Base-by-base conservation (phyloP, 192 early-diverging fungal genomes). In the Umbelopsis ramanniana region DNA sequence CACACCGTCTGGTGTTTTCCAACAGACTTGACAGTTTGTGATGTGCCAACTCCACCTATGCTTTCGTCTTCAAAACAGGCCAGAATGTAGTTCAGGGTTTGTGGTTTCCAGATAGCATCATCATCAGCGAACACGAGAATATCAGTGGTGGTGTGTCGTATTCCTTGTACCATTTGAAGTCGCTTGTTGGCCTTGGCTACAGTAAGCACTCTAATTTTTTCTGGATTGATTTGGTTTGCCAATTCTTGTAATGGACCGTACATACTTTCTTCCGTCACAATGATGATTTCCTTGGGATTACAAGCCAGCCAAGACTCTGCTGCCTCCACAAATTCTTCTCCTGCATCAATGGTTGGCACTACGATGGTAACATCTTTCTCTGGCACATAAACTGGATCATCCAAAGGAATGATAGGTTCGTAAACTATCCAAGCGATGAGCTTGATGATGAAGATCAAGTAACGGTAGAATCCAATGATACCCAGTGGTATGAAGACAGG, bases 331-430 rank as follows among this genome's bases (percentile, higher is more conserved):
- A 88, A 88, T 69, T 88, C 87, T 23, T 83, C 87, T 23, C 87
- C 87, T 0, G 87, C 85, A 74, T 89, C 87, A 67, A 89, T 89
- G 15, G 87, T 89, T 7, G 87, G 85, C 10, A 89, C 87, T 29
- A 88, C 23, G 53, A 89, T 88, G 17, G 87, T 89, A 9, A 89
- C 87, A 52, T 89, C 87, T 35, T 77, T 75, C n/a, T 63, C 63
- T 2, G 86, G 68, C 29, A 6, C 67, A 71, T 83, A 87, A 12
- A 77, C 73, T 19, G 87, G 87, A 12, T 83, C 69, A 14, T 50
- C 70, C 12, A 71, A 68, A 0, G 87, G 87, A 52, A 72, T 29
- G n/a, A 84, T 75, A 1, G 87, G 87, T 40, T 82, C 76, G 76
- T 89, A 89, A 7, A 88, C 75, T 7, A 57, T 38, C 78, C 82